phyloP scores from a whole-genome alignment of 2,329 filamentous ascomycete genomes.

The Ceratocystis huliohia region DNA sequence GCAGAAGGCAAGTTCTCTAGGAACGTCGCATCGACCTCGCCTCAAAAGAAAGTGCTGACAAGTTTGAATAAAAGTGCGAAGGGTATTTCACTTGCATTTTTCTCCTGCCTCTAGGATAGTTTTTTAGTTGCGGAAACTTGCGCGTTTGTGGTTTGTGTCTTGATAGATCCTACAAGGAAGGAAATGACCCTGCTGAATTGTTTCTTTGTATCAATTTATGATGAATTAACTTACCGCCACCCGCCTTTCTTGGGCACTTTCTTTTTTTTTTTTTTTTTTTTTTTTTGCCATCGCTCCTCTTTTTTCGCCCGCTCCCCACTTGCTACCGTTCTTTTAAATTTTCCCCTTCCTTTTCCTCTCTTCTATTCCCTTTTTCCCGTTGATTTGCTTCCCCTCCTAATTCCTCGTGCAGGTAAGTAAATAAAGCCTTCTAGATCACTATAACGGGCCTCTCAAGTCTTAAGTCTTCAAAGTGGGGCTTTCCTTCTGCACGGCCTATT shows the following conservation, averaged over 20 bases:
- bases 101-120: too few relatives aligned
- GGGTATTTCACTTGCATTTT: not conserved
- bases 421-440: too few relatives aligned
- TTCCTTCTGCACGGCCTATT: not conserved
- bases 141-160: not conserved
- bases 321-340: not conserved
- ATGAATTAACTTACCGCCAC: not conserved
- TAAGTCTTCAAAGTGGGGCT: not conserved
- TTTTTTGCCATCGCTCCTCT: constrained; percentile 2
- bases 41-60: constrained; percentile 10
- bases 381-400: not conserved
- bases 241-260: not conserved
- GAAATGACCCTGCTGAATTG: not conserved
- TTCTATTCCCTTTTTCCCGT: not conserved
- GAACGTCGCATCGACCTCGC: not conserved
- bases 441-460: too few relatives aligned
- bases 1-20: not conserved
- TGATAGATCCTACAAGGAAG: not conserved
- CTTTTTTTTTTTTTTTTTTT: not conserved
- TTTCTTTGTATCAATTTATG: not conserved
- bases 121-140: not conserved
- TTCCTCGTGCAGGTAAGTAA: not conserved
- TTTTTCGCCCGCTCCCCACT: not conserved
- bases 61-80: not conserved
- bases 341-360: not conserved